Base-by-base conservation (phyloP, 768 basidiomycete species). In the Boletus insuetus region DNA sequence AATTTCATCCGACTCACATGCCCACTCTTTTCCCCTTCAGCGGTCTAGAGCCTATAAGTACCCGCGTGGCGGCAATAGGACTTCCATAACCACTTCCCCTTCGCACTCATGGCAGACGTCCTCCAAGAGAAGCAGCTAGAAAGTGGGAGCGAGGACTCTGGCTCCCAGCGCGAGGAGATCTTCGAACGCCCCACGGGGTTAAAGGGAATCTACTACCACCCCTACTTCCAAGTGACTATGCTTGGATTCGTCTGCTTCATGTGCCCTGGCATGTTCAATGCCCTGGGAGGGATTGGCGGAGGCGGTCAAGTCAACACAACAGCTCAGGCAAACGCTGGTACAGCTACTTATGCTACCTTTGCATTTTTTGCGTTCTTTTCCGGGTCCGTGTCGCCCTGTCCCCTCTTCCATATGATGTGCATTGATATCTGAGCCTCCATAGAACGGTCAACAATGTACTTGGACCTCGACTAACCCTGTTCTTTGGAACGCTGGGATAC, bases 391-490 rank as follows among this genome's bases (percentile, higher is more conserved):
- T 22, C 13, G 10, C 24, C 8, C 9, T 8, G 29, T 8, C 29
- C 2, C 29, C 29, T 22, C 22, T 51, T 41, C 13, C 22, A 10
- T 47, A 8, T 45, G 19, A 32, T 32, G 32, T 13, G 4, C 11
- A 3, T 31, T 2, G 16, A 19, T 45, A 6, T 34, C 16, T 48
- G 34, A 52, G 51, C 19, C 41, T 24, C 5, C 29, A 32, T 53
- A 89, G 90, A 17, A 86, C 89, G 5, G 73, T 91, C 66, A 90
- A 89, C 73, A 94, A 94, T 59, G 81, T 81, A 51, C 75, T 95
- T 26, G 93, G 93, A n/a, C 77, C 88, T 41, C 79, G 83, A 26
- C 64, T 86, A 24, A 90, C 92, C 0, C 82, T 95, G 11, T 74
- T 85, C 29, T 59, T 93, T 17, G 93, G 93, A 54, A 87, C 84